Evolutionary conservation across 192 early-diverging fungal species (phyloP), one percentile per base, ranked within the genome.

Genomic region (Geranomyces michiganensis): DNA sequence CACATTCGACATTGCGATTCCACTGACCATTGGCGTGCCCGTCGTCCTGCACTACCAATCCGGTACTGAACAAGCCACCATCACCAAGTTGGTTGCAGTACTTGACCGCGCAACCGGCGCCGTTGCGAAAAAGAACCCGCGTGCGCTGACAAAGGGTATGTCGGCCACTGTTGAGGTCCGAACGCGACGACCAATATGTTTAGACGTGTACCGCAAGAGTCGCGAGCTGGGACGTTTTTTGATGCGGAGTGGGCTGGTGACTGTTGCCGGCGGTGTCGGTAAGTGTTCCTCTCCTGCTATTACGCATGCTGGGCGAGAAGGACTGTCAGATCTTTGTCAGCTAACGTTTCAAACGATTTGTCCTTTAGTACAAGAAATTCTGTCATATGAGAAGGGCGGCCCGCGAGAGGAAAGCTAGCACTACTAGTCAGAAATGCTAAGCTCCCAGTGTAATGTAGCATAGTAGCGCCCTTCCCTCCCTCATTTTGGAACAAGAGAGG

Each of bases 1-100:
- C 19, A 92, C 95, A 31, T 97, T 99, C 88, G 96, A 99, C 63
- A 84, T 94, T 22, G 84, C 85, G 36, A 89, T 93, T 31, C 97
- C 97, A 1, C 89, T 99, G 21, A 99, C 96, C 22, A 89, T 90
- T 22, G 97, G 97, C 45, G 93, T 90, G 56, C 90, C 92, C 6
- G 78, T 92, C 44, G 88, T 96, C 21, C 79, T 99, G 63, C 92
- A 98, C 76, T 86, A 93, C 55, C 91, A 92, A 58, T 92, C 92
- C 62, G 75, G 90, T 26, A 89, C 91, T 58, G 93, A 96, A 59
- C 90, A 92, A 0, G 94, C 87, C 8, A 80, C 76, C 9, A 82
- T 99, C 22, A 79, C 85, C 13, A 90, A 89, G 78, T 80, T 99
- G n/a, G 65, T 92, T 1, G 76, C 92, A 22, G 83, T 88, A 0